phyloP scores from a whole-genome alignment of 768 basidiomycete genomes.

The Boletus sensibilis region DNA sequence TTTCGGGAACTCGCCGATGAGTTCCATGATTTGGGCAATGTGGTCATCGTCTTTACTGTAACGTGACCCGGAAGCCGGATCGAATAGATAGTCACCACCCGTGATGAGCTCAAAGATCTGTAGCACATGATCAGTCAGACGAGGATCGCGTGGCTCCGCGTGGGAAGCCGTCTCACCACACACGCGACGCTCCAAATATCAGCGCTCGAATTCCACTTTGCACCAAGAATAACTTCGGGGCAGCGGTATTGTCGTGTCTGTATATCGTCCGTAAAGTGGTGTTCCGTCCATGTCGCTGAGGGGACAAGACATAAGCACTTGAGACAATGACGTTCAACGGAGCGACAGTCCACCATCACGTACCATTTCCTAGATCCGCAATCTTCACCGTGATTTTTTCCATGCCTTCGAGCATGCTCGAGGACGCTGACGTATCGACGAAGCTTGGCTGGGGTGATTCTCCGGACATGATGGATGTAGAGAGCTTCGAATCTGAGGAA shows the following conservation, averaged over 20 bases:
- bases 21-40: slow-evolving; percentile 96
- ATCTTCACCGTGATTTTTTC: slow-evolving; percentile 97
- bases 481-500: slow-evolving; percentile 23
- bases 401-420: slow-evolving; percentile 35
- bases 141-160: neutral
- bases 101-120: slow-evolving; percentile 94
- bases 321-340: neutral
- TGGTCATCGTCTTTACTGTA: slow-evolving; percentile 98
- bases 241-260: slow-evolving; percentile 97
- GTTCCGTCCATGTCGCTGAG: slow-evolving; percentile 80
- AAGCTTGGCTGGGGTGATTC: slow-evolving; percentile 30
- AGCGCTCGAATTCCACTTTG: slow-evolving; percentile 92
- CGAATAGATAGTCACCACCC: slow-evolving; percentile 97
- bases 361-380: slow-evolving; percentile 95
- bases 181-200: slow-evolving; percentile 98
- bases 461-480: slow-evolving; percentile 28
- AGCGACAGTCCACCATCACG: slow-evolving; percentile 22
- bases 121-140: neutral
- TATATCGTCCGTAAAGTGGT: slow-evolving; percentile 99
- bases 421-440: slow-evolving; percentile 25
- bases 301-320: slow-evolving; percentile 1
- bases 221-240: slow-evolving; percentile 96
- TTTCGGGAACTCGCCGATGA: slow-evolving; percentile 88
- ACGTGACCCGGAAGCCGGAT: slow-evolving; percentile 90
- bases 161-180: slow-evolving; percentile 56